These are phyloP conservation scores for Mytilinidion resinicola DNA, from an alignment of 495 filamentous ascomycete genomes.

Conservation along the genomic window DNA sequence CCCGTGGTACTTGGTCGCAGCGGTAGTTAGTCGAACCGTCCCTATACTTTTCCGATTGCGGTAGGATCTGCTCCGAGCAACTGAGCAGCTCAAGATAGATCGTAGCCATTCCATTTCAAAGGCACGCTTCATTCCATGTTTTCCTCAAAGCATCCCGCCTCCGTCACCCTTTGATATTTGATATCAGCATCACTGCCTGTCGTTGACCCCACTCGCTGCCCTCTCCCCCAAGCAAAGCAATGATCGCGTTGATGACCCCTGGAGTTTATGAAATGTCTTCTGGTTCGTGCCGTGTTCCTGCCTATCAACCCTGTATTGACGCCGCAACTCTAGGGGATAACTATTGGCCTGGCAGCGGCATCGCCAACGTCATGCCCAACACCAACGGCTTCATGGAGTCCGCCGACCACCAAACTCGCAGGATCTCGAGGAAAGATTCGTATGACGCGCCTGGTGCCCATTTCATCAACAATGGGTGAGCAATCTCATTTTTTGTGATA, in stretches of 20 bases:
- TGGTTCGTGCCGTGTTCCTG: constrained; percentile 4
- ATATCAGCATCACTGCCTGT: no score
- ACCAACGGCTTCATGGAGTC: neutral
- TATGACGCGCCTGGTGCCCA: constrained; percentile 8
- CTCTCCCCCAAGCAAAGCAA: constrained; percentile 7
- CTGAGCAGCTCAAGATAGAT: no score
- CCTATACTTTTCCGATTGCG: no score
- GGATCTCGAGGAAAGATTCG: constrained; percentile 5
- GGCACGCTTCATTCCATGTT: no score
- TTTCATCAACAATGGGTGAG: constrained; percentile 3
- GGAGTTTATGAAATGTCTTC: constrained; percentile 14
- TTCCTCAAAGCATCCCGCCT: no score
- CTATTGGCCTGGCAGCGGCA: constrained; percentile 17
- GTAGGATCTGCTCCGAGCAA: no score
- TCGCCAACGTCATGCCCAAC: constrained; percentile 6
- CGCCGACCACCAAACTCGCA: neutral
- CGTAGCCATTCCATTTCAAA: no score
- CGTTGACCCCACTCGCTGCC: neutral
- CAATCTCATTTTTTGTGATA: neutral
- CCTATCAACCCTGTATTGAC: neutral
- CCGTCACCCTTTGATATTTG: no score
- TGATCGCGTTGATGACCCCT: constrained; percentile 25
- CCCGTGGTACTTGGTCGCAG: no score
- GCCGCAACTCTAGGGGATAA: constrained; percentile 4
- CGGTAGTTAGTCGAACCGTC: no score